A percentile compares a stretch with the other conserved stretches of the same genome.
Conservation (phyloP, 208 protist genomes). For the Acanthamoeba royreba region DNA sequence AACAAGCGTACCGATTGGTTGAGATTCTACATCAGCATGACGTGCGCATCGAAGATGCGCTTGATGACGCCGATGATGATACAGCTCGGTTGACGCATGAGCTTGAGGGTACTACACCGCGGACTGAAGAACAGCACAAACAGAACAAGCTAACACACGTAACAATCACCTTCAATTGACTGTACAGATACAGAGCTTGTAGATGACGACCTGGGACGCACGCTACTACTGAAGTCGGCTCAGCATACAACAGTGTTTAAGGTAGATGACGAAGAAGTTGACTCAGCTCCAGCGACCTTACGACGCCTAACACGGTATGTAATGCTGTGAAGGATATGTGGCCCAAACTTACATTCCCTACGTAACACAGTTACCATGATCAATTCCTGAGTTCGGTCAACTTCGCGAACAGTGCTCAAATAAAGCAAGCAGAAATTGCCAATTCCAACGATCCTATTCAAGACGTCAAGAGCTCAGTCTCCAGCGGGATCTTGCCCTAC, state of each 20-base stretch:
- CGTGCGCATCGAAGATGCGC: not conserved
- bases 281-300: not conserved
- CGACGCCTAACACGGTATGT: not conserved
- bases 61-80: not conserved
- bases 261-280: not conserved
- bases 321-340: too few relatives aligned
- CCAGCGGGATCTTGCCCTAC: not conserved
- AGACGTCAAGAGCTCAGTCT: not conserved
- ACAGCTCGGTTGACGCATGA: not conserved
- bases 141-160: too few relatives aligned
- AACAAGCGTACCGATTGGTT: not conserved
- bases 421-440: too few relatives aligned
- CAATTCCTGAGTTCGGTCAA: conserved; percentile 18
- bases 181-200: not conserved
- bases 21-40: not conserved
- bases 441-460: too few relatives aligned
- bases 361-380: not conserved
- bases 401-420: not conserved
- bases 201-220: not conserved
- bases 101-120: not conserved
- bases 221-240: not conserved
- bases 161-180: not conserved
- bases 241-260: not conserved
- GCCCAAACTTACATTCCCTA: too few relatives aligned
- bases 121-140: too few relatives aligned